phyloP scores from a whole-genome alignment of 192 early-diverging fungal species.

The Pilaira anomala region DNA sequence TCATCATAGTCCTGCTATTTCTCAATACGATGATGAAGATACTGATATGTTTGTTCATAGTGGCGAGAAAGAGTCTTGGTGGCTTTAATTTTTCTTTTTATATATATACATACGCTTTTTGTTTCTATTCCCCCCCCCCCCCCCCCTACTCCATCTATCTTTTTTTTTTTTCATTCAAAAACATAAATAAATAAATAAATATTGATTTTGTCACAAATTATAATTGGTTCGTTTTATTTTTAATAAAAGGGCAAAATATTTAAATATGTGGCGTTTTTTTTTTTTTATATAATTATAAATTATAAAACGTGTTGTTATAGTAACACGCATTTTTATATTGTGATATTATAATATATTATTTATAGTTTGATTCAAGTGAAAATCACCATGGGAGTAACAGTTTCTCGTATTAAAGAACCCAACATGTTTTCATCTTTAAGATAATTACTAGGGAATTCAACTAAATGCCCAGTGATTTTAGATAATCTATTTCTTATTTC shows the following conservation, averaged over 20 bases:
- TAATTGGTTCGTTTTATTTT: conserved; percentile 6
- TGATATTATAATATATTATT: no score
- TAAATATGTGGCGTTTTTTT: no score
- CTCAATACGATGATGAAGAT: conserved; percentile 24
- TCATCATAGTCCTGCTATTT: neutral
- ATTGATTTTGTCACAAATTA: neutral
- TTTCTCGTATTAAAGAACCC: conserved; percentile 43
- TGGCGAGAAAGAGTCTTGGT: conserved; percentile 38
- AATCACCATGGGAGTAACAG: conserved; percentile 53
- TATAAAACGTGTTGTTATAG: neutral
- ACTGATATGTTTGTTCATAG: conserved; percentile 36
- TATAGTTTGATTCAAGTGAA: conserved; percentile 40
- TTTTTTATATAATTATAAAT: no score
- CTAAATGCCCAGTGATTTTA: conserved; percentile 48
- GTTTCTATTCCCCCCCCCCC: neutral
- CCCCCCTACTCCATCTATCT: neutral
- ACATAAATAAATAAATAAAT: conserved; percentile 7
- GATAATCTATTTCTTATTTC: conserved; percentile 34
- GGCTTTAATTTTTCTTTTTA: conserved; percentile 17
- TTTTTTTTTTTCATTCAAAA: no score
- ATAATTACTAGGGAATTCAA: conserved; percentile 49
- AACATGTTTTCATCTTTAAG: conserved; percentile 51
- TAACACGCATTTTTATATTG: no score
- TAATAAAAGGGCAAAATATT: neutral
- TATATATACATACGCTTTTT: neutral